Evolutionary conservation across 352 stramenopile species (phyloP).

Genomic region (Phytophthora vignae): DNA sequence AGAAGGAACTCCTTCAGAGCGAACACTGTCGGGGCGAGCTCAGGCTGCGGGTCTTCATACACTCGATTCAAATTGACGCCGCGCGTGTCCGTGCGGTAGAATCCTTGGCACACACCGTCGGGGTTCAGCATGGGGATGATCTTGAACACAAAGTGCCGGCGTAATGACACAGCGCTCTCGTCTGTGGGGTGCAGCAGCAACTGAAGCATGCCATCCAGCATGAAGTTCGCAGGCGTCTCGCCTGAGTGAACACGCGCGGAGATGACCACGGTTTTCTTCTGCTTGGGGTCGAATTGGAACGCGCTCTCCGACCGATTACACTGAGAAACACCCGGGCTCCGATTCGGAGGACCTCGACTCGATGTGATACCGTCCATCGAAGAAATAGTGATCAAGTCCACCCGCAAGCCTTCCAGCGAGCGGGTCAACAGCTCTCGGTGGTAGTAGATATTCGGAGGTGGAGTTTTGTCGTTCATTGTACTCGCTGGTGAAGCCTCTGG

Average conservation of each 20-base stretch:
- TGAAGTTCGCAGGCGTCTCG: conserved; percentile 88
- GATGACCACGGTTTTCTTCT: conserved; percentile 72
- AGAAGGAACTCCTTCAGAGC: conserved; percentile 66
- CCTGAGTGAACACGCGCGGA: conserved; percentile 87
- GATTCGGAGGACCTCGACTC: conserved; percentile 6
- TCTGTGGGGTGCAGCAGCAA: conserved; percentile 72
- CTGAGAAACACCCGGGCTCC: conserved; percentile 18
- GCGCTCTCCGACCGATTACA: conserved; percentile 35
- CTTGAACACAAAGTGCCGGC: conserved; percentile 90
- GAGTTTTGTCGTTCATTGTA: neutral
- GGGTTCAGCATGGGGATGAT: conserved; percentile 94
- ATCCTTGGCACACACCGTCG: conserved; percentile 89
- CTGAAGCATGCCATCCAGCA: conserved; percentile 92
- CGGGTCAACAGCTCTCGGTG: conserved; percentile 80
- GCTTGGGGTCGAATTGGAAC: conserved; percentile 34
- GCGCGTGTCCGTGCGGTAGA: conserved; percentile 87
- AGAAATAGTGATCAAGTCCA: conserved; percentile 91
- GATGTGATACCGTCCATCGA: conserved; percentile 52
- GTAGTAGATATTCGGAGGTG: conserved; percentile 69
- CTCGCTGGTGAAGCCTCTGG: neutral
- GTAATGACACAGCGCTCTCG: conserved; percentile 66
- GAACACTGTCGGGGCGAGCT: conserved; percentile 72
- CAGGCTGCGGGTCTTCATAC: conserved; percentile 66
- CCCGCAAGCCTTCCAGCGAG: conserved; percentile 63
- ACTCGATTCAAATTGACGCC: conserved; percentile 93